Conservation (phyloP, 208 protist genomes). For the Polymyxa betae region DNA sequence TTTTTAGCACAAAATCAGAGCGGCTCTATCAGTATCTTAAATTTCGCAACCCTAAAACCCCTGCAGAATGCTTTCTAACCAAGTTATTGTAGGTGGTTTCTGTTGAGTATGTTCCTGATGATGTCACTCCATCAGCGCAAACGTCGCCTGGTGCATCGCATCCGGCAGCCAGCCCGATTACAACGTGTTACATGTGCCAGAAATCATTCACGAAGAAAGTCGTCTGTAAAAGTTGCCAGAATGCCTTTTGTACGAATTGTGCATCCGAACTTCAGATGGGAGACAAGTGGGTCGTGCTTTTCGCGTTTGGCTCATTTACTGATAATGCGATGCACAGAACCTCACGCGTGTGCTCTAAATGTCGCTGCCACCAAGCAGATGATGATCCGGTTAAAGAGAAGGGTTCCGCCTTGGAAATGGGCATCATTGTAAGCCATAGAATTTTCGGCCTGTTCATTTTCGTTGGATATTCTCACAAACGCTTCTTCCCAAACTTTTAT, state of each 20-base stretch:
- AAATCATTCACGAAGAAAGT: not conserved
- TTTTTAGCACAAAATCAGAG: not conserved
- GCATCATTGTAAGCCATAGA: conserved; percentile 15
- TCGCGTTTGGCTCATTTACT: not conserved
- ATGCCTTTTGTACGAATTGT: not conserved
- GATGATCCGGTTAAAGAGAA: not conserved
- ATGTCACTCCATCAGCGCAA: not conserved
- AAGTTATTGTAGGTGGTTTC: not conserved
- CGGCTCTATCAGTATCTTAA: not conserved
- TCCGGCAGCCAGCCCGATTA: not conserved
- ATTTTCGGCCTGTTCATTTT: not conserved
- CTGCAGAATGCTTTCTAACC: not conserved
- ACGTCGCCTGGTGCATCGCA: not conserved
- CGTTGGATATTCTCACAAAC: not conserved
- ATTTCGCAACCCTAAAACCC: not conserved
- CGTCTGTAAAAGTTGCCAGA: conserved; percentile 35
- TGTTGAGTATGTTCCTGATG: not conserved
- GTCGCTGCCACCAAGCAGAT: conserved; percentile 17
- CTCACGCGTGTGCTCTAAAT: not conserved
- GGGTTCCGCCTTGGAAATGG: not conserved
- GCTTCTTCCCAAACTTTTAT: not conserved
- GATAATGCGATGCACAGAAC: not conserved
- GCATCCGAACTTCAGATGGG: conserved; percentile 2
- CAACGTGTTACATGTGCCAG: conserved; percentile 23
- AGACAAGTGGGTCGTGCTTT: not conserved